Conservation (phyloP, 2,329 filamentous ascomycete species). For the Penicillium sp. region DNA sequence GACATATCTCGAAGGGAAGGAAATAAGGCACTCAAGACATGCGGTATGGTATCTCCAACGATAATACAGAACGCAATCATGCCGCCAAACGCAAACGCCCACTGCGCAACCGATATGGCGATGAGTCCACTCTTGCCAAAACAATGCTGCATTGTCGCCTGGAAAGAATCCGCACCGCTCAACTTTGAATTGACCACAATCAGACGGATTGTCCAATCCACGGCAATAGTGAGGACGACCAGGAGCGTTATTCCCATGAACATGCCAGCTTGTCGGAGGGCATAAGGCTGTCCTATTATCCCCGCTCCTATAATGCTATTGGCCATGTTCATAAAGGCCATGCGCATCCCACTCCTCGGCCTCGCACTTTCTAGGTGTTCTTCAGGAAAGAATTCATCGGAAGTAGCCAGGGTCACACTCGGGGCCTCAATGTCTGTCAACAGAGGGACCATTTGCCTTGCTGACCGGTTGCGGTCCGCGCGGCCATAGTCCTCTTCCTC, state of each 20-base stretch:
- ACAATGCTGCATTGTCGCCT: constrained; percentile 90
- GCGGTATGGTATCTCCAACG: constrained; percentile 89
- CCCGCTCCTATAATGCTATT: constrained; percentile 86
- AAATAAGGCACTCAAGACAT: constrained; percentile 74
- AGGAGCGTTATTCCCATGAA: constrained; percentile 70
- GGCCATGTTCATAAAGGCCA: constrained; percentile 99
- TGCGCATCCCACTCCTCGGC: constrained; percentile 74
- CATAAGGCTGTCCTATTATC: constrained; percentile 81
- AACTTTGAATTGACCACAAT: constrained; percentile 98
- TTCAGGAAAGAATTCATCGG: constrained; percentile 49
- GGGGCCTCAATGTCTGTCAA: constrained; percentile 78
- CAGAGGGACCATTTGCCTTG: constrained; percentile 57
- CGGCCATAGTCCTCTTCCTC: constrained; percentile 57
- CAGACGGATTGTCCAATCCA: constrained; percentile 96
- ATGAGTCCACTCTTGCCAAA: constrained; percentile 81
- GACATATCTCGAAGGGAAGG: constrained; percentile 63
- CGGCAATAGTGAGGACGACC: constrained; percentile 65
- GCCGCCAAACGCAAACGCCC: constrained; percentile 95
- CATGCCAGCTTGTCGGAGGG: constrained; percentile 82
- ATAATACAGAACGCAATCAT: constrained; percentile 99
- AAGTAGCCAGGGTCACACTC: constrained; percentile 61
- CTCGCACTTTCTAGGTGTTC: constrained; percentile 54
- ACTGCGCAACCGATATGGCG: constrained; percentile 85
- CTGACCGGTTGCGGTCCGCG: no score
- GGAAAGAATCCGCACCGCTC: constrained; percentile 85